Evolutionary conservation across 345 rosid species (phyloP).

Genomic region (Schrenkiella parvula): DNA sequence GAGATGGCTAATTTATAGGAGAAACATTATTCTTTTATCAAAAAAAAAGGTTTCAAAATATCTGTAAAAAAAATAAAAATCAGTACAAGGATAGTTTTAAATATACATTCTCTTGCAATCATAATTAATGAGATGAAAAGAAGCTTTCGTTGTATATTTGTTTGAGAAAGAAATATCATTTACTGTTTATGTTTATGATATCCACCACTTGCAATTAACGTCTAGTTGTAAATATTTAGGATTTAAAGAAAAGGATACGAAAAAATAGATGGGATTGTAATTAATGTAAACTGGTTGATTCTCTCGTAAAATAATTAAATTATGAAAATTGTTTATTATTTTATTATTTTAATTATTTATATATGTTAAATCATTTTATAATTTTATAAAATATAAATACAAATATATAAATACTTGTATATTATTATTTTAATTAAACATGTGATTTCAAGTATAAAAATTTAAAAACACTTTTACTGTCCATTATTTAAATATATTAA

Average conservation of each 20-base stretch:
- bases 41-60: not conserved
- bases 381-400: too few species aligned
- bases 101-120: slow-evolving; percentile 6
- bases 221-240: not conserved
- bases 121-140: slow-evolving; percentile 19
- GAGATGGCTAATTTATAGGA: slow-evolving; percentile 31
- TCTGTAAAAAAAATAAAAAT: not conserved
- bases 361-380: too few species aligned
- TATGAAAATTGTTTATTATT: too few species aligned
- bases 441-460: too few species aligned
- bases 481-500: too few species aligned
- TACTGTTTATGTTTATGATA: not conserved
- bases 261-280: not conserved
- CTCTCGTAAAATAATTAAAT: too few species aligned
- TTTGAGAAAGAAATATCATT: slow-evolving; percentile 17
- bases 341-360: too few species aligned
- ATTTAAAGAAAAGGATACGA: too few species aligned
- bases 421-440: too few species aligned
- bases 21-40: not conserved
- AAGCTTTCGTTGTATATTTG: slow-evolving; percentile 20
- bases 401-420: too few species aligned
- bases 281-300: too few species aligned
- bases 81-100: not conserved
- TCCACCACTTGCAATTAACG: not conserved
- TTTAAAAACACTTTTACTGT: too few species aligned